phyloP scores from a whole-genome alignment of 371 early-diverging fungal species.

The Dichotomocladium elegans region DNA sequence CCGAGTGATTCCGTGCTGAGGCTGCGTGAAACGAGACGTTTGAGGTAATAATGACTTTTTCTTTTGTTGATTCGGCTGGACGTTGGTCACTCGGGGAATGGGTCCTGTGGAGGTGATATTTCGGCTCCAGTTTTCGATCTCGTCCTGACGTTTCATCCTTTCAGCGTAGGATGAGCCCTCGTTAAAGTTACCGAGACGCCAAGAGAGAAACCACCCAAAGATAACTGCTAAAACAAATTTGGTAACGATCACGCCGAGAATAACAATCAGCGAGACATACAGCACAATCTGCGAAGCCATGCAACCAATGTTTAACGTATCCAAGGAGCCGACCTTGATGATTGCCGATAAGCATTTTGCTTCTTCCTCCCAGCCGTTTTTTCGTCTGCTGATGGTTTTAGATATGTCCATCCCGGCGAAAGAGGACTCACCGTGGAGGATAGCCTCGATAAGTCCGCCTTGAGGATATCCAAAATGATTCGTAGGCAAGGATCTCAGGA shows the following conservation, averaged over 20 bases:
- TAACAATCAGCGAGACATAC: slow-evolving; percentile 57
- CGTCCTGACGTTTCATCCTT: slow-evolving; percentile 49
- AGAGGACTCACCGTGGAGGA: slow-evolving; percentile 6
- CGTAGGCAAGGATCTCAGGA: slow-evolving; percentile 30
- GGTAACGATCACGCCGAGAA: slow-evolving; percentile 57
- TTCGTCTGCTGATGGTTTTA: slow-evolving; percentile 19
- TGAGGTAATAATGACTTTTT: slow-evolving; percentile 34
- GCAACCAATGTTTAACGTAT: slow-evolving; percentile 69
- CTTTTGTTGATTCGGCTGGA: slow-evolving; percentile 15
- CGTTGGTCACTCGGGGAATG: slow-evolving; percentile 7
- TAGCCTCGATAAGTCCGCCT: slow-evolving; percentile 28
- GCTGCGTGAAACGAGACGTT: slow-evolving; percentile 43
- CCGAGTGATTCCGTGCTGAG: slow-evolving; percentile 30
- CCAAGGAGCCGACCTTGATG: slow-evolving; percentile 67
- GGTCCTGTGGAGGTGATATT: slow-evolving; percentile 39
- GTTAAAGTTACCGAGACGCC: slow-evolving; percentile 54
- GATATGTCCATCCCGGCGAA: slow-evolving; percentile 40
- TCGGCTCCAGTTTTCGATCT: slow-evolving; percentile 61
- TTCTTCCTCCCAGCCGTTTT: slow-evolving; percentile 10
- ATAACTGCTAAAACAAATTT: slow-evolving; percentile 74
- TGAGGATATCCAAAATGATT: slow-evolving; percentile 14
- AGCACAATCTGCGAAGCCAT: slow-evolving; percentile 65
- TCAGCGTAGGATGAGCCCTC: slow-evolving; percentile 47
- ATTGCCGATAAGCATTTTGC: slow-evolving; percentile 61
- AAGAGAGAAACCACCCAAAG: slow-evolving; percentile 73